Evolutionary conservation across 1,284 basidiomycete genomes (phyloP), one percentile per base, ranked within the genome.

Genomic region (Ustilago cynodontis): DNA sequence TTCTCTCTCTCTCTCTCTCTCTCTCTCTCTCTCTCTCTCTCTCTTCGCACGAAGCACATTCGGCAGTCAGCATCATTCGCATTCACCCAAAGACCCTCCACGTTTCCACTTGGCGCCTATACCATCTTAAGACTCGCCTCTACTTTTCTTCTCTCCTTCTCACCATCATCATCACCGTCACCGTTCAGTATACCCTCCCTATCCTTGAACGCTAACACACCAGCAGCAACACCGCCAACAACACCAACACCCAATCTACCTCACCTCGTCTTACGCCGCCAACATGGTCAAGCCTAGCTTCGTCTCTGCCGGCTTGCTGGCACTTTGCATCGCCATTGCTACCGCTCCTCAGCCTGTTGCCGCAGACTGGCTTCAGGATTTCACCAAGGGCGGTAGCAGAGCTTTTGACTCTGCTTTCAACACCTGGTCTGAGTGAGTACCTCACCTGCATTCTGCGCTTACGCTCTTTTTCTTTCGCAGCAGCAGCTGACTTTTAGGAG

Each of bases 371-470:
- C 62, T 82, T 41, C 76, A 75, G 61, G 80, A 83, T 53, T 78
- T 80, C 20, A 69, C 78, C 47, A 67, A 68, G 53, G 72, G 78
- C 14, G 77, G 80, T 31, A 59, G 75, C 62, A 66, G 76, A n/a
- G 77, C 74, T 50, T 83, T 83, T 45, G 71, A 82, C 55, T 70
- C 82, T 22, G 79, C 82, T 52, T 85, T 85, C 64, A 53, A 66
- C 41, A 60, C 75, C 14, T 85, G 84, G 84, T 79, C 81, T 68
- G 80, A 82, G 82, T 79, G 53, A 72, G 82, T 78, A 37, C 2
- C 63, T n/a, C n/a, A n/a, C n/a, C n/a, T n/a, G n/a, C n/a, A n/a
- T n/a, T n/a, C n/a, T n/a, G n/a, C n/a, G n/a, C n/a, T n/a, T n/a
- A n/a, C n/a, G n/a, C n/a, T n/a, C n/a, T n/a, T n/a, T n/a, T n/a